phyloP scores from a whole-genome alignment of 805 yeast species.

The Wickerhamomyces alni region DNA sequence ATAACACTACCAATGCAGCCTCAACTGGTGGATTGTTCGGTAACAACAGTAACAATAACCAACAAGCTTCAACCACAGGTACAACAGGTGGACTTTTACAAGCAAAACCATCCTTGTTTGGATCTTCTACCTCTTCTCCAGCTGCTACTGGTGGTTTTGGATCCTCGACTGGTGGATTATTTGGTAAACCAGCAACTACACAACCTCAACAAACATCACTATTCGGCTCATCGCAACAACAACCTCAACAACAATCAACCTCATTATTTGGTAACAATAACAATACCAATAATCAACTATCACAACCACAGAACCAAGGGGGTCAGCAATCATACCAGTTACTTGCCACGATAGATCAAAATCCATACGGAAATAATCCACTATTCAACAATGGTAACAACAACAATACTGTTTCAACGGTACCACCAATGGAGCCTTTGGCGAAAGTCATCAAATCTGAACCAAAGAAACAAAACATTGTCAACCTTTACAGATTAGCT shows the following conservation, averaged over 20 bases:
- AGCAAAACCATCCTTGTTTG: slow-evolving; percentile 11
- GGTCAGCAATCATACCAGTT: slow-evolving; percentile 20
- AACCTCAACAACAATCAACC: neutral
- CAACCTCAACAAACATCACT: slow-evolving; percentile 13
- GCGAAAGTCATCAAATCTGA: slow-evolving; percentile 41
- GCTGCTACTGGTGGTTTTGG: slow-evolving; percentile 12
- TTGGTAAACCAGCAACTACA: slow-evolving; percentile 14
- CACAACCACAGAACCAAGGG: slow-evolving; percentile 10
- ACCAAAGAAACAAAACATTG: slow-evolving; percentile 56
- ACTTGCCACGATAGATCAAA: slow-evolving; percentile 32
- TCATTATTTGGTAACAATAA: slow-evolving; percentile 2
- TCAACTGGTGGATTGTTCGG: slow-evolving; percentile 35
- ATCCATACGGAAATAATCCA: slow-evolving; percentile 80
- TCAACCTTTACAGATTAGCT: slow-evolving; percentile 55
- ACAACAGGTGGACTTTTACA: slow-evolving; percentile 31
- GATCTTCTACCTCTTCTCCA: neutral
- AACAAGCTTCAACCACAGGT: slow-evolving; percentile 1
- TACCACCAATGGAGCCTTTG: slow-evolving; percentile 34
- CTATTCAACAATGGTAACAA: slow-evolving; percentile 43
- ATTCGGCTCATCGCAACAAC: slow-evolving; percentile 8
- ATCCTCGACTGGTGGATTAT: slow-evolving; percentile 24
- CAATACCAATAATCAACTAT: slow-evolving; percentile 17
- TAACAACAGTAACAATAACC: slow-evolving; percentile 24
- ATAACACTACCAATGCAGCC: slow-evolving; percentile 9
- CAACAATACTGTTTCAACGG: slow-evolving; percentile 29